Evolutionary conservation across 768 basidiomycete species (phyloP).

Genomic region (Lentinula sp.): DNA sequence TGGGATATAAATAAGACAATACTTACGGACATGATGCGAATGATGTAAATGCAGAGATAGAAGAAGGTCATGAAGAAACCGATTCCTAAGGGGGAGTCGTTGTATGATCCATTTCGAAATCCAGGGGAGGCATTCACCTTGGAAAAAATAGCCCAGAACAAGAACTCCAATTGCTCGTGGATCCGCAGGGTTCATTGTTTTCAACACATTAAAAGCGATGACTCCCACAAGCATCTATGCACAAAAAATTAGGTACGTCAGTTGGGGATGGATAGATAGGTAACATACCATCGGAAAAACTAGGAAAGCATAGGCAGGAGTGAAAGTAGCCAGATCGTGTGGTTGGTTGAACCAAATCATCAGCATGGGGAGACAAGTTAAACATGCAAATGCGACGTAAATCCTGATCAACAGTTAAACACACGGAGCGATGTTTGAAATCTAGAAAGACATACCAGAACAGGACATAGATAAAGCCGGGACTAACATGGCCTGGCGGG

Average conservation of each 20-base stretch:
- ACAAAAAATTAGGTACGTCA: neutral
- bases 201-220: slow-evolving; percentile 36
- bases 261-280: neutral
- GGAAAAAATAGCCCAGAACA: slow-evolving; percentile 40
- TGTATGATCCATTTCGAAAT: neutral
- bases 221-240: slow-evolving; percentile 41
- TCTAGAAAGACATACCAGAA: slow-evolving; percentile 29
- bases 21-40: slow-evolving; percentile 36
- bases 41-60: slow-evolving; percentile 44
- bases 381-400: slow-evolving; percentile 29
- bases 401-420: slow-evolving; percentile 22
- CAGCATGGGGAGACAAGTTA: slow-evolving; percentile 39
- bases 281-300: slow-evolving; percentile 27
- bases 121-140: slow-evolving; percentile 21
- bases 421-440: neutral
- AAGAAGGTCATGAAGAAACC: slow-evolving; percentile 46
- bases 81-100: slow-evolving; percentile 19
- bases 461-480: slow-evolving; percentile 30
- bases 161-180: slow-evolving; percentile 33
- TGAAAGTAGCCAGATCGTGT: slow-evolving; percentile 35
- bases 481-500: slow-evolving; percentile 26
- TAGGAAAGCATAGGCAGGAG: slow-evolving; percentile 29
- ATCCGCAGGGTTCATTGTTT: slow-evolving; percentile 28
- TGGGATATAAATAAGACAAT: neutral
- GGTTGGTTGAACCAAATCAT: slow-evolving; percentile 45